phyloP scores from a whole-genome alignment of 768 basidiomycete species.

The Pulveroboletus sp. region DNA sequence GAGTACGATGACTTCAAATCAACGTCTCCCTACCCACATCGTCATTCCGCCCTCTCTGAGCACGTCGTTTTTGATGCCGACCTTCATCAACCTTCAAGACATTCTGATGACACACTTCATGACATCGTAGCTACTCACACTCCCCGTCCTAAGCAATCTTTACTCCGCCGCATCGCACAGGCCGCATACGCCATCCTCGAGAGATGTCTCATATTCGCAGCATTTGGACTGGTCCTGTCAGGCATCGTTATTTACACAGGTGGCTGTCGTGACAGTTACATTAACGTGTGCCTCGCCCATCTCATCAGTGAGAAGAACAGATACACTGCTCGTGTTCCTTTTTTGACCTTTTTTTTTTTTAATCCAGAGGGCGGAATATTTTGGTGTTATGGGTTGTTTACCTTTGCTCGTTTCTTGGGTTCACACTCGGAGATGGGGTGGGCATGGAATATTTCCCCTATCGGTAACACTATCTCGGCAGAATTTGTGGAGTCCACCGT shows the following conservation, averaged over 20 bases:
- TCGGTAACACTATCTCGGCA: constrained; percentile 48
- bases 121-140: constrained; percentile 29
- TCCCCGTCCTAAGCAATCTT: constrained; percentile 14
- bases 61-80: constrained; percentile 47
- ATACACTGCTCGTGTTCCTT: not conserved
- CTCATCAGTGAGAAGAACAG: constrained; percentile 65
- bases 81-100: constrained; percentile 39
- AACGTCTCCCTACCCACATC: constrained; percentile 5
- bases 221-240: constrained; percentile 55
- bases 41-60: constrained; percentile 45
- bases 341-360: not conserved
- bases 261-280: constrained; percentile 71
- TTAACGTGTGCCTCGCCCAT: constrained; percentile 86
- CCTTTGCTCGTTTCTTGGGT: constrained; percentile 94
- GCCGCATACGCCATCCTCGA: constrained; percentile 52
- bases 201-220: constrained; percentile 64
- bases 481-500: constrained; percentile 76
- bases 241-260: constrained; percentile 85
- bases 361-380: constrained; percentile 81
- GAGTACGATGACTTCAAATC: constrained; percentile 47
- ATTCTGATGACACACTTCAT: constrained; percentile 57
- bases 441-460: constrained; percentile 85
- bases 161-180: constrained; percentile 42
- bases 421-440: constrained; percentile 83
- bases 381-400: constrained; percentile 83